Conservation (phyloP, 1,139 yeast species). For the Zygoascus hellenicus region DNA sequence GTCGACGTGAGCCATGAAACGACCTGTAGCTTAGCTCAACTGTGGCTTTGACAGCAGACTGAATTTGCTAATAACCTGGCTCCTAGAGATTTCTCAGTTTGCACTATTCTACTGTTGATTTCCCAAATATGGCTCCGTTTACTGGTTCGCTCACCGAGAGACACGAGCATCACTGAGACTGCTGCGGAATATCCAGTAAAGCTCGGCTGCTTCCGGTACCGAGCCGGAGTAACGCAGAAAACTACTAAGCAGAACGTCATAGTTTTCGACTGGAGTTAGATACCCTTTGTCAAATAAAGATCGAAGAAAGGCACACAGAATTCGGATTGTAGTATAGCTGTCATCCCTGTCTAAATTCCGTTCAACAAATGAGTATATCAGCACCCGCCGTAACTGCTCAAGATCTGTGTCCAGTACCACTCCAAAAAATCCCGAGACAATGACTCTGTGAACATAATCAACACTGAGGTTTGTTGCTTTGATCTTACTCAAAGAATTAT, state of each 20-base stretch:
- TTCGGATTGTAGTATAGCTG: slow-evolving; percentile 14
- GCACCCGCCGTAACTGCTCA: slow-evolving; percentile 11
- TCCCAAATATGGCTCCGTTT: too few relatives aligned
- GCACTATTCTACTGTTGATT: too few relatives aligned
- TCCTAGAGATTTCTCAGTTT: too few relatives aligned
- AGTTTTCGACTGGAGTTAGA: slow-evolving; percentile 21
- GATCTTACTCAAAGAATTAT: slow-evolving; percentile 3
- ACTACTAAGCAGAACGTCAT: slow-evolving; percentile 22
- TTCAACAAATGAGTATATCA: slow-evolving; percentile 21
- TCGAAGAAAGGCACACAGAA: slow-evolving; percentile 22
- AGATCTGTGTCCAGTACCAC: slow-evolving; percentile 12
- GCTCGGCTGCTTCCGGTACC: slow-evolving; percentile 24
- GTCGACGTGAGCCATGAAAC: too few relatives aligned
- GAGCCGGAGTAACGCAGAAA: slow-evolving; percentile 26
- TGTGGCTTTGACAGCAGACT: too few relatives aligned
- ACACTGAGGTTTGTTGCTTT: slow-evolving; percentile 9
- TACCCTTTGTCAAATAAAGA: slow-evolving; percentile 18
- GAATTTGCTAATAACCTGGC: too few relatives aligned
- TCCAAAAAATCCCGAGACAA: slow-evolving; percentile 12
- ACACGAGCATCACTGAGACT: too few relatives aligned
- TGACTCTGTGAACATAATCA: slow-evolving; percentile 18
- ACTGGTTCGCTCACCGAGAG: too few relatives aligned
- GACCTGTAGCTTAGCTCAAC: too few relatives aligned
- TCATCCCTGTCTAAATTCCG: slow-evolving; percentile 13
- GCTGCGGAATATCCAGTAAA: slow-evolving; percentile 12